phyloP scores from a whole-genome alignment of 2,329 filamentous ascomycete species.

The Colletotrichum aenigma region DNA sequence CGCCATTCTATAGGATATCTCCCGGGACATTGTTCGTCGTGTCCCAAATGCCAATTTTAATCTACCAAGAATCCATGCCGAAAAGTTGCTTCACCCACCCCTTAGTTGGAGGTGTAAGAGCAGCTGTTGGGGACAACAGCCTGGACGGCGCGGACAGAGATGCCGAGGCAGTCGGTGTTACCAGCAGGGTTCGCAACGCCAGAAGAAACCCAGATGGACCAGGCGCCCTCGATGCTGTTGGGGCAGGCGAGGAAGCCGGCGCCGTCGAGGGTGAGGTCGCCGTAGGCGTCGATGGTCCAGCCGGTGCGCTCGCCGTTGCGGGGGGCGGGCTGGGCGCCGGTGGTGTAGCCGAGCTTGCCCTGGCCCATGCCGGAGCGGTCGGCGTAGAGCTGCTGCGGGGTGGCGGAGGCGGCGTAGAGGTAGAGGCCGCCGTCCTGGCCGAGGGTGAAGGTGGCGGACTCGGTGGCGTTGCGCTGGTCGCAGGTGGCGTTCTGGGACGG shows the following conservation, averaged over 20 bases:
- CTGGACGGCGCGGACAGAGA: slow-evolving; percentile 34
- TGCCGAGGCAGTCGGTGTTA: slow-evolving; percentile 38
- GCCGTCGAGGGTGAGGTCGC: slow-evolving; percentile 51
- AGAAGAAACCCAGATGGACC: slow-evolving; percentile 39
- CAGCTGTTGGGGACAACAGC: slow-evolving; percentile 38
- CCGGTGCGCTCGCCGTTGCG: slow-evolving; percentile 48
- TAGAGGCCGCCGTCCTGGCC: slow-evolving; percentile 43
- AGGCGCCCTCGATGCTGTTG: slow-evolving; percentile 44
- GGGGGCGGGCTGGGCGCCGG: slow-evolving; percentile 41
- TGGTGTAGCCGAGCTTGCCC: slow-evolving; percentile 58
- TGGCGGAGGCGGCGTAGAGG: slow-evolving; percentile 49
- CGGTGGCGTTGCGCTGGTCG: slow-evolving; percentile 36
- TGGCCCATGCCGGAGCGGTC: slow-evolving; percentile 66
- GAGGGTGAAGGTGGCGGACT: slow-evolving; percentile 56
- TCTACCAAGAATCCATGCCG: neutral
- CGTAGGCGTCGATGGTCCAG: slow-evolving; percentile 48
- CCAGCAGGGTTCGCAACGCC: slow-evolving; percentile 38
- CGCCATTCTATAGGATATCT: slow-evolving; percentile 8
- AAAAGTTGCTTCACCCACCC: neutral
- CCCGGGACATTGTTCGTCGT: neutral
- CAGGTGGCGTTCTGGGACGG: slow-evolving; percentile 53
- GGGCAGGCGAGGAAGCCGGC: slow-evolving; percentile 58
- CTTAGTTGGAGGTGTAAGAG: slow-evolving; percentile 30
- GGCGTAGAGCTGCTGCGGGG: slow-evolving; percentile 53
- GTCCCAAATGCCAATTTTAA: neutral